These are phyloP conservation scores for Dryas octopetala DNA, from an alignment of 306 rosid genomes.

Conservation along the genomic window DNA sequence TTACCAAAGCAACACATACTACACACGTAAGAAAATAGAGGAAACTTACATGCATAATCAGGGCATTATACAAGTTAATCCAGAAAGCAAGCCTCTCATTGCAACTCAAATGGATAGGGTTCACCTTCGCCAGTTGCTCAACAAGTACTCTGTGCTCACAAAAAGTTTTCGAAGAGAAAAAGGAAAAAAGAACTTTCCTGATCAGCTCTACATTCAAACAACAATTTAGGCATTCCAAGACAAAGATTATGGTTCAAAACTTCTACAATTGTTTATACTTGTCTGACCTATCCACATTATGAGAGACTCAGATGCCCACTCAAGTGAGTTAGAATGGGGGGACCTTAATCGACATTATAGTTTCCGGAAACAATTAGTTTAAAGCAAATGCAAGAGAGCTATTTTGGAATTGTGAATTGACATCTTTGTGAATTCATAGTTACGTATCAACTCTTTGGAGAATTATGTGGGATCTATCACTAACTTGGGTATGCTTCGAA, in stretches of 20 bases:
- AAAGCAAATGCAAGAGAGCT: not conserved
- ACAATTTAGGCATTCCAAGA: not conserved
- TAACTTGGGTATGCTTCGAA: not conserved
- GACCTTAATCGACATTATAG: not conserved
- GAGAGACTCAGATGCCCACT: not conserved
- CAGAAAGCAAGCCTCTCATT: conserved; percentile 72
- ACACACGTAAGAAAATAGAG: not conserved
- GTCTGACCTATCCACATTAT: not conserved
- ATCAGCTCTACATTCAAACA: conserved; percentile 10
- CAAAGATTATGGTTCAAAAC: not conserved
- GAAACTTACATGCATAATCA: conserved; percentile 70
- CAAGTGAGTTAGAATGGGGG: not conserved
- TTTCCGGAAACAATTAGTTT: not conserved
- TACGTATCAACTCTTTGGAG: not conserved
- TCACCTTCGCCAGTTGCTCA: conserved; percentile 73
- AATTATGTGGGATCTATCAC: no score
- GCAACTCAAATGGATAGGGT: conserved; percentile 57
- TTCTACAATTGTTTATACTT: not conserved
- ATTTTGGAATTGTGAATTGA: not conserved
- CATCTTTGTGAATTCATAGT: not conserved
- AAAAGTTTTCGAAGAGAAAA: conserved; percentile 1
- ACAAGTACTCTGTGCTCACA: conserved; percentile 59
- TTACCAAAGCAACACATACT: not conserved
- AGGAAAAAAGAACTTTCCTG: not conserved
- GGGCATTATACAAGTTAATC: conserved; percentile 74